These are phyloP conservation scores for Lactuca saligna DNA, from an alignment of 129 eudicot species.

Conservation along the genomic window DNA sequence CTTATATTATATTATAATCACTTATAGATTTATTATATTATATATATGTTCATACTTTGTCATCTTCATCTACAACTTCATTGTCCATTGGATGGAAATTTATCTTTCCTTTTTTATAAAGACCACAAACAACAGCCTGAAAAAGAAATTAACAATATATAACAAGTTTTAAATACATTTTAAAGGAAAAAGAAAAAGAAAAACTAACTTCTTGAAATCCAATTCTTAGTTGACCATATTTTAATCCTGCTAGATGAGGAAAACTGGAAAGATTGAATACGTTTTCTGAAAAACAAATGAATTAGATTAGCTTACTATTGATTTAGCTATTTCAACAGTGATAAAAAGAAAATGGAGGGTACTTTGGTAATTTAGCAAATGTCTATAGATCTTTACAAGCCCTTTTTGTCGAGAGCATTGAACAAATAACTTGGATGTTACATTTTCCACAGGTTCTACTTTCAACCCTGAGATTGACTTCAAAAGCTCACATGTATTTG, in stretches of 20 bases:
- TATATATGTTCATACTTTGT: constrained; percentile 56
- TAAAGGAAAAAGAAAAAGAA: background rate
- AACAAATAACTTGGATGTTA: constrained; percentile 93
- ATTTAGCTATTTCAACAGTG: constrained; percentile 4
- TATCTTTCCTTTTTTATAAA: constrained; percentile 61
- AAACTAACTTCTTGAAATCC: constrained; percentile 79
- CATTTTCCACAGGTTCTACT: constrained; percentile 92
- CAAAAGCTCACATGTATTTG: constrained; percentile 84
- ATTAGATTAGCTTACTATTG: constrained; percentile 4
- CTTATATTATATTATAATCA: too few species aligned
- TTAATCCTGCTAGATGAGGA: constrained; percentile 70
- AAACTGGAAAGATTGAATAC: constrained; percentile 86
- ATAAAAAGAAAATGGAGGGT: constrained; percentile 26
- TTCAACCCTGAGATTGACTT: constrained; percentile 85
- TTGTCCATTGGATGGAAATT: constrained; percentile 86
- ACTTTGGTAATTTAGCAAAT: constrained; percentile 95
- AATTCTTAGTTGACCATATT: constrained; percentile 63
- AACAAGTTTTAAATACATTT: background rate
- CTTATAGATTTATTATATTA: too few species aligned
- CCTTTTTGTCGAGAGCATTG: constrained; percentile 99
- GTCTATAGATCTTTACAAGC: constrained; percentile 88
- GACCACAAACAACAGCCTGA: constrained; percentile 94
- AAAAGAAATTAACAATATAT: background rate
- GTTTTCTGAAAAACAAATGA: constrained; percentile 65
- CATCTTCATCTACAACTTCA: constrained; percentile 72